These are phyloP conservation scores for Lasiosphaeris hirsuta DNA, from an alignment of 495 filamentous ascomycete genomes.

Conservation along the genomic window DNA sequence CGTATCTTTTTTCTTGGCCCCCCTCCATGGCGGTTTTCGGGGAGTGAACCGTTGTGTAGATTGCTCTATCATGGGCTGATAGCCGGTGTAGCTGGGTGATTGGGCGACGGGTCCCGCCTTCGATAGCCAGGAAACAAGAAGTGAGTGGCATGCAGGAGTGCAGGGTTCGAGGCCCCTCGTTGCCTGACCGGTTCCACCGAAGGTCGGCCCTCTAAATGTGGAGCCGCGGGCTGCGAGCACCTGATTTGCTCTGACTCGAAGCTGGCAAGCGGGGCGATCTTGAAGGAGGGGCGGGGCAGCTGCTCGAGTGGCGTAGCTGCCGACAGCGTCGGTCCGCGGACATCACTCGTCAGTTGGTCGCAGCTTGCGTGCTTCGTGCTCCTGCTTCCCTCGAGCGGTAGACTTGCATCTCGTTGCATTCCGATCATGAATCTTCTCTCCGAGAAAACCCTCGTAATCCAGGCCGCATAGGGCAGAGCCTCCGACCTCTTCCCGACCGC, in stretches of 20 bases:
- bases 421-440: background rate
- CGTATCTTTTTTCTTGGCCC: slow-evolving; percentile 9
- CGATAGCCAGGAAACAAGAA: background rate
- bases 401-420: no score
- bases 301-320: background rate
- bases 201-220: background rate
- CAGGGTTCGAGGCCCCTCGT: background rate
- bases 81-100: slow-evolving; percentile 3
- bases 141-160: background rate
- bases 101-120: slow-evolving; percentile 1
- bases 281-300: background rate
- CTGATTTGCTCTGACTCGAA: background rate
- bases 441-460: no score
- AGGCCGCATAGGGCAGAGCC: no score
- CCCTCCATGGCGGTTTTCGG: background rate
- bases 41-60: slow-evolving; percentile 4
- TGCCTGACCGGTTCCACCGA: background rate
- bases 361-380: background rate
- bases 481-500: no score
- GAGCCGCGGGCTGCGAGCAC: background rate
- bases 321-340: no score
- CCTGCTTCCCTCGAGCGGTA: background rate
- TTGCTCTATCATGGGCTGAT: slow-evolving; percentile 9
- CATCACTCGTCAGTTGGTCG: no score
- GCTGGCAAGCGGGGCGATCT: background rate